Base-by-base conservation (phyloP, 306 rosid species). In the Acacia acuminata region DNA sequence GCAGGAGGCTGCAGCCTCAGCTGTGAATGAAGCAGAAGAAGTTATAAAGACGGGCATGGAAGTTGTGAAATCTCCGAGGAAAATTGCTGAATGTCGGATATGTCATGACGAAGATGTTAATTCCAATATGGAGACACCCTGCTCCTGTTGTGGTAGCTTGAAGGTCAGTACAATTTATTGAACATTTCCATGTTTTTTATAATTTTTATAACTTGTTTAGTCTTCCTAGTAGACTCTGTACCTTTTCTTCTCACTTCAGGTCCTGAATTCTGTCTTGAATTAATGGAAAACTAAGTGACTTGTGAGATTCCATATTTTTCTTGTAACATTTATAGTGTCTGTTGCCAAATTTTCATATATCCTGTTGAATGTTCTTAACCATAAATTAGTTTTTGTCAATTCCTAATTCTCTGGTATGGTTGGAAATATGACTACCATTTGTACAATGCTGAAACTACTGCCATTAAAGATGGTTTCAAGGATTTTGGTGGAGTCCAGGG, bases 131-230 rank as follows among this genome's bases (percentile, higher is more conserved):
- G 99, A 96, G 85, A 76, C 94, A 6, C 99, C 99, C n/a, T 96
- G 99, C 87, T 96, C 93, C 3, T 96, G 98, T 74, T 88, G 97
- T 83, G 99, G 99, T 76, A 96, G 97, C 88, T 90, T 96, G 90
- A 94, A 91, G 99, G 99, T 96, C 58, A 20, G 72, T 19, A 24
- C 79, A 48, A 64, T 16, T 69, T 13, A 76, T 53, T 56, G 56
- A 44, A 19, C 25, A 25, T 74, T 78, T 15, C 2, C 16, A 43
- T 79, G 84, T 73, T 75, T 71, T 74, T 69, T 50, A 42, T n/a
- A 38, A 12, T 68, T 42, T 70, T 19, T 40, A 76, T 78, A 47
- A 48, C 40, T 12, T 78, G 69, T 27, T 55, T 64, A 44, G 7
- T 48, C 67, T 12, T 84, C 73, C 68, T 61, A 24, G 27, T 36